Base-by-base conservation (phyloP, 495 filamentous ascomycete species). In the Aspergillus haitiensis region DNA sequence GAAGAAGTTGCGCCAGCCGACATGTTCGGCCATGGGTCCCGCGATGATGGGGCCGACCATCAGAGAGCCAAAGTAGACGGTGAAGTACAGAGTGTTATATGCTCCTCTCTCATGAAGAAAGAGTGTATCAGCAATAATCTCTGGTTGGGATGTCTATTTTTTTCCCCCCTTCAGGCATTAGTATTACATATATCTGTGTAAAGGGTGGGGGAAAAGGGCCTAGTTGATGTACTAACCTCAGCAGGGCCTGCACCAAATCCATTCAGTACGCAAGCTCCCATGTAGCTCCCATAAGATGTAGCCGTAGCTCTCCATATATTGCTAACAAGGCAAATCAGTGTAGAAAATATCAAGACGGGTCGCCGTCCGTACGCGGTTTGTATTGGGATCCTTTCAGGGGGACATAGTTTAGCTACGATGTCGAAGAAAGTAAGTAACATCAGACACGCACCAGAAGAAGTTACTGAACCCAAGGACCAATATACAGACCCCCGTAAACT, bases 81-180 rank as follows among this genome's bases (percentile, higher is more conserved):
- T 84, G 70, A 84, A 88, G 67, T 88, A 88, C 11, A 87, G 73
- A 0, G 85, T 87, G 57, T 88, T 85, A 64, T 85, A 84, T 40
- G 82, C 81, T 27, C 86, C 86, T 46, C 86, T 76, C 62, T 88
- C 84, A 64, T 89, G 84, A 1, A 88, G 68, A 71, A 88, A 88
- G 69, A 85, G 84, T 54, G 86, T 82, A 58, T 88, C 86, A 11
- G 84, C 79, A 56, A 88, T 88, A 21, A 89, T 79, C 52, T 83
- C 79, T 0, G 85, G 84, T 48, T 83, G 81, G 4, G 87, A 73
- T 1, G 84, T 86, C 70, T 88, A 51, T 13, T 55, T 3, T 42
- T 16, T n/a, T n/a, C n/a, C n/a, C n/a, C n/a, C n/a, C 7, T 34
- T 56, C 18, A 50, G 34, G 9, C 53, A 33, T 12, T 32, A 49